Base-by-base conservation (phyloP, 2,329 filamentous ascomycete genomes). In the Hortaea werneckii region DNA sequence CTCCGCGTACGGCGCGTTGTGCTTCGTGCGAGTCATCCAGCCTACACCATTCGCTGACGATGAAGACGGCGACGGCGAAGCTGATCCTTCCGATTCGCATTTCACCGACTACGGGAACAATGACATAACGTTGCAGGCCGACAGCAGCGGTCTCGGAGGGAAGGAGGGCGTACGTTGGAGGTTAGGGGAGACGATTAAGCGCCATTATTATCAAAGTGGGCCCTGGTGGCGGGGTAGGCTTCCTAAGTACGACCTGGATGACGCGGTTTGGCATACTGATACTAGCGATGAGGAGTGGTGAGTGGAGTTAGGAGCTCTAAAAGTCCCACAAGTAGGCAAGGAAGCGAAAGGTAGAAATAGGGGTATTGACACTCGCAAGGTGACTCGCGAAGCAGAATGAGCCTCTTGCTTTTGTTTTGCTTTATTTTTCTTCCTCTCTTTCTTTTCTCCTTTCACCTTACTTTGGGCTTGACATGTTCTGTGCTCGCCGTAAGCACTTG, bases 241-340 rank as follows among this genome's bases (percentile, higher is more conserved):
- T 4, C 53, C 54, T 44, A 59, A 52, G 37, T 60, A 59, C 45
- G 46, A 51, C 41, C 57, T 62, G 54, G 59, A 62, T 44, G 59
- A 61, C 30, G 43, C 12, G 12, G 12, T 56, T 2, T 62, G 59
- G 59, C 55, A 61, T 48, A 62, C 59, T 5, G 59, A 62, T 44
- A 62, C 59, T 28, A 58, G 54, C 43, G 58, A 59, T 42, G 59
- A 62, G 45, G 59, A 61, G 38, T 60, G 50, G 65, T 66, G 49
- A 55, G 32, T n/a, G 9, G 8, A 35, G 32, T 35, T 9, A 35
- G 32, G 2, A 20, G 20, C 20, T 20, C 20, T 20, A 20, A 20
- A 20, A 20, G 20, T 20, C 20, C 20, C 20, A 20, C 20, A 20
- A 20, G 2, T 20, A 20, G 20, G 20, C 20, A 20, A 20, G 20